Conservation (phyloP, 176 grass and related monocot genomes). For the Saccharum spontaneum region DNA sequence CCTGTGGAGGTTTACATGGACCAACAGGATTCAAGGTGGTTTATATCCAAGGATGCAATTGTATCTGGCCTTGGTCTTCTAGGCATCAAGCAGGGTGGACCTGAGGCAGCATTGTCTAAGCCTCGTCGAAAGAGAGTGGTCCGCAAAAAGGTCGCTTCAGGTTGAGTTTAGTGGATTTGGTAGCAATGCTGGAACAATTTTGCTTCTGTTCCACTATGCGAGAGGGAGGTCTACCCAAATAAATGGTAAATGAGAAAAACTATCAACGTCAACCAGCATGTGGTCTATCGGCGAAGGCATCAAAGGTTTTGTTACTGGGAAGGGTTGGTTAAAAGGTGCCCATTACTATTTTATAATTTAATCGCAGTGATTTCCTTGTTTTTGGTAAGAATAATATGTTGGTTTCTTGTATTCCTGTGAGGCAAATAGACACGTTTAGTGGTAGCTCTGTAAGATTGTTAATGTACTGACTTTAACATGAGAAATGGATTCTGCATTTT, state of each 20-base stretch:
- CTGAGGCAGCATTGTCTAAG: conserved; percentile 51
- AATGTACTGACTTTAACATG: conserved; percentile 5
- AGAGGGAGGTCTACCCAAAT: conserved; percentile 4
- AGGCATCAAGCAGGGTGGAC: conserved; percentile 80
- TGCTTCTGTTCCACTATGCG: conserved; percentile 50
- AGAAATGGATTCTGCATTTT: conserved; percentile 11
- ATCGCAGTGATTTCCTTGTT: not conserved
- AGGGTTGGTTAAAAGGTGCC: conserved; percentile 14
- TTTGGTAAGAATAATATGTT: conserved; percentile 23
- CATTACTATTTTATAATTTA: conserved; percentile 32
- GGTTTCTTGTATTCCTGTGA: conserved; percentile 28
- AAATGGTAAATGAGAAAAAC: not conserved
- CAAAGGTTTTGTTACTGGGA: not conserved
- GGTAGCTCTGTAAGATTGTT: not conserved
- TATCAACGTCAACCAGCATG: not conserved
- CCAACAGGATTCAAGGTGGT: conserved; percentile 80
- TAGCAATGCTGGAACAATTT: conserved; percentile 58
- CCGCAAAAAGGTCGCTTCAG: conserved; percentile 67
- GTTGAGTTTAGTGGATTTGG: conserved; percentile 50
- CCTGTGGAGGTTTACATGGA: conserved; percentile 50
- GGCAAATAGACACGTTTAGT: conserved; percentile 26
- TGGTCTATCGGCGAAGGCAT: not conserved
- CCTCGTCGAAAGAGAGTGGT: conserved; percentile 86
- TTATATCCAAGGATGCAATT: conserved; percentile 93
- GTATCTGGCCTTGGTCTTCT: conserved; percentile 89